Evolutionary conservation across 225 moss, liverwort and hornwort genomes (phyloP).

Genomic region (Marchantia paleacea): DNA sequence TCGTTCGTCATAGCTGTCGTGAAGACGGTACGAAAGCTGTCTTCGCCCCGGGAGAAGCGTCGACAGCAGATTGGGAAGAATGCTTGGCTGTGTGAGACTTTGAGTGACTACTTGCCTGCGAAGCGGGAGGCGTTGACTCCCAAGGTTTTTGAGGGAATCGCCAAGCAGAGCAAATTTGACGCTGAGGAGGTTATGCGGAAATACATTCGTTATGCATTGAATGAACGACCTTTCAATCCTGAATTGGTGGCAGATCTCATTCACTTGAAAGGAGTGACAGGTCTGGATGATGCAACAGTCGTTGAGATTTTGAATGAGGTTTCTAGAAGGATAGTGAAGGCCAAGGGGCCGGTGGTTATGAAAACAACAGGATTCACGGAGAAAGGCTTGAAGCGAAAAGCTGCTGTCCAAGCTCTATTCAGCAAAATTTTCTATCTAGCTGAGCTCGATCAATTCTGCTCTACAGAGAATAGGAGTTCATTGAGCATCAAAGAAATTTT

Average conservation of each 20-base stretch:
- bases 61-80: conserved; percentile 89
- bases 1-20: conserved; percentile 65
- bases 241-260: conserved; percentile 87
- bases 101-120: conserved; percentile 67
- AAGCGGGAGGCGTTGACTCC: conserved; percentile 62
- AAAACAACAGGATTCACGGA: conserved; percentile 93
- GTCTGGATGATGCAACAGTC: conserved; percentile 62
- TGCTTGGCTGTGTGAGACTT: conserved; percentile 64
- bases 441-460: conserved; percentile 96
- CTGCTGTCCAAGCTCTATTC: conserved; percentile 89
- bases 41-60: conserved; percentile 64
- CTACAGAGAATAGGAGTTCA: conserved; percentile 60
- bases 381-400: conserved; percentile 95
- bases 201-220: conserved; percentile 84
- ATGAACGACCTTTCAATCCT: conserved; percentile 89
- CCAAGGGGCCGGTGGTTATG: conserved; percentile 91
- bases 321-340: conserved; percentile 84
- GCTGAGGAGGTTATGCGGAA: conserved; percentile 73
- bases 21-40: conserved; percentile 57
- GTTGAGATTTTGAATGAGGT: conserved; percentile 91
- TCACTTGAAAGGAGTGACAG: conserved; percentile 78
- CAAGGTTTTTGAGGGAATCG: conserved; percentile 53
- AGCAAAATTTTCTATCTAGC: conserved; percentile 92
- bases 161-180: conserved; percentile 73
- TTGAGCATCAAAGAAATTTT: conserved; percentile 88